A percentile compares a stretch with the other conserved stretches of the same genome.
These are phyloP conservation scores for Cutaneotrichosporon cutaneum DNA, from an alignment of 1,284 basidiomycete genomes.

Conservation along the genomic window DNA sequence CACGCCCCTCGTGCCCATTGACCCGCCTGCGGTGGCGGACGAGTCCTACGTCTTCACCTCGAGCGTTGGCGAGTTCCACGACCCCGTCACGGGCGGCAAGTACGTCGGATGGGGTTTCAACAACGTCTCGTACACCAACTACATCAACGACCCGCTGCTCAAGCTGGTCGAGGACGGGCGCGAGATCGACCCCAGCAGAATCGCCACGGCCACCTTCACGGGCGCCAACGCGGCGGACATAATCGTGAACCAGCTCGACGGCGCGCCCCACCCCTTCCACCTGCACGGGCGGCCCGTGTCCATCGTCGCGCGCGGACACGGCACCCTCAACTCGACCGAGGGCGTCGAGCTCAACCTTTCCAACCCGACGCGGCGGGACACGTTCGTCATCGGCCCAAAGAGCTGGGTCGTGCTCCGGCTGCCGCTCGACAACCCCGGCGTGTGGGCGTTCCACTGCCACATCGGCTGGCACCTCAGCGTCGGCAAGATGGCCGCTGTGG, in stretches of 20 bases:
- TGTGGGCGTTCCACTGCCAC: slow-evolving; percentile 35
- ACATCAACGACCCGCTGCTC: slow-evolving; percentile 43
- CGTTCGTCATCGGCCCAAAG: slow-evolving; percentile 36
- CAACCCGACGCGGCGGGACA: slow-evolving; percentile 52
- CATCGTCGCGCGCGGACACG: slow-evolving; percentile 45
- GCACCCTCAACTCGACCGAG: slow-evolving; percentile 30
- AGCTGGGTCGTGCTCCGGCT: slow-evolving; percentile 35
- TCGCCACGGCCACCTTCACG: slow-evolving; percentile 11
- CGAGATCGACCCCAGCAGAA: slow-evolving; percentile 23
- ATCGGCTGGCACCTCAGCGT: slow-evolving; percentile 32
- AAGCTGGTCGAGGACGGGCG: slow-evolving; percentile 29
- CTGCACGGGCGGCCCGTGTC: slow-evolving; percentile 36
- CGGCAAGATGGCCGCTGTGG: slow-evolving; percentile 21
- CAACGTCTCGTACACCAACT: slow-evolving; percentile 33
- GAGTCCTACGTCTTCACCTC: slow-evolving; percentile 31
- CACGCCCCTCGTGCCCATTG: slow-evolving; percentile 17
- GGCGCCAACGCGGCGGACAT: slow-evolving; percentile 3
- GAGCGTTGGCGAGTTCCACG: slow-evolving; percentile 24
- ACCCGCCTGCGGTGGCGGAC: slow-evolving; percentile 12
- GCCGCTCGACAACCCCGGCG: slow-evolving; percentile 30
- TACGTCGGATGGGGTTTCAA: slow-evolving; percentile 35
- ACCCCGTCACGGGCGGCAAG: slow-evolving; percentile 20
- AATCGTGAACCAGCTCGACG: slow-evolving; percentile 49
- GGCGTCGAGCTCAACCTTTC: slow-evolving; percentile 30
- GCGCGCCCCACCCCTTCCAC: slow-evolving; percentile 51